Conservation (phyloP, 495 filamentous ascomycete species). For the Podospora pseudocomata region DNA sequence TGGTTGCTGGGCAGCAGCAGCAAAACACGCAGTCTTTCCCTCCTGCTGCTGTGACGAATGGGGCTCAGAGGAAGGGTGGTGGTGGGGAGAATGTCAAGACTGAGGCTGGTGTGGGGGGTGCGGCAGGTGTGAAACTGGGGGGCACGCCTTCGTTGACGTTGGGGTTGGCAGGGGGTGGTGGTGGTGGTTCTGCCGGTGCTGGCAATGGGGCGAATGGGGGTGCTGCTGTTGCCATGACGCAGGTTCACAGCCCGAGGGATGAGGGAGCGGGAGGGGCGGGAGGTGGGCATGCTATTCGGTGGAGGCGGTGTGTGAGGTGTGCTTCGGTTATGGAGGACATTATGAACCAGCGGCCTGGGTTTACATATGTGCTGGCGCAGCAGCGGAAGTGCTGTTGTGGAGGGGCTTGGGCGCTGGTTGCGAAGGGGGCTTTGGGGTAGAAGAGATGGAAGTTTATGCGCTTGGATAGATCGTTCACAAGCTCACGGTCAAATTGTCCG, state of each 20-base stretch:
- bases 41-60: neutral
- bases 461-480: too few species aligned
- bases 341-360: slow-evolving; percentile 34
- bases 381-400: slow-evolving; percentile 52
- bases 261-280: slow-evolving; percentile 11
- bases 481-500: too few species aligned
- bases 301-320: slow-evolving; percentile 60
- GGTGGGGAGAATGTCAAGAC: neutral
- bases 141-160: neutral
- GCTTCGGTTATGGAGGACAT: slow-evolving; percentile 62
- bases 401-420: slow-evolving; percentile 45
- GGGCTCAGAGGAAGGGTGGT: neutral
- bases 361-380: slow-evolving; percentile 51
- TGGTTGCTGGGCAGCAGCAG: slow-evolving; percentile 13
- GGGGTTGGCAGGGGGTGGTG: neutral
- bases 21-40: neutral
- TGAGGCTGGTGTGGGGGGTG: neutral
- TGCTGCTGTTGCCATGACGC: neutral
- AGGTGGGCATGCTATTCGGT: slow-evolving; percentile 27
- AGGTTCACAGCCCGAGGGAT: slow-evolving; percentile 8
- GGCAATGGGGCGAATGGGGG: neutral
- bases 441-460: too few species aligned
- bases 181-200: neutral
- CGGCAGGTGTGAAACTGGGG: neutral
- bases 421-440: slow-evolving; percentile 17